Percentiles rank a stretch among this genome's conserved stretches.
Evolutionary conservation across 129 eudicot species (phyloP).

Genomic region (Deinandra increscens): DNA sequence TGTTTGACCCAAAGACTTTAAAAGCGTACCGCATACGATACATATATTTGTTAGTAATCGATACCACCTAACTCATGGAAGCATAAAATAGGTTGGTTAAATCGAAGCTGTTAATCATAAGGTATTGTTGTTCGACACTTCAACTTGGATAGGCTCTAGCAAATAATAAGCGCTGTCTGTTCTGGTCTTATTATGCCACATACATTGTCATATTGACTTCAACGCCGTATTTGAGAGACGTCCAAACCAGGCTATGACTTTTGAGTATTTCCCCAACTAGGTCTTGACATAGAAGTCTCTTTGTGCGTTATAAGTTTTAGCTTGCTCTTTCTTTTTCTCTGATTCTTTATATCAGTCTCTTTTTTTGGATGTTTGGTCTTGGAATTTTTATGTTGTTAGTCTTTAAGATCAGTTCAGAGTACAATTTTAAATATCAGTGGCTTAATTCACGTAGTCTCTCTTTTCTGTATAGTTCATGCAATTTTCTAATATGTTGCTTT

Average conservation of each 20-base stretch:
- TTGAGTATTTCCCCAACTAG: constrained; percentile 8
- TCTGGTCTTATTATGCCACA: neutral
- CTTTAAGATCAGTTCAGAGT: constrained; percentile 7
- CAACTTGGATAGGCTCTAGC: constrained; percentile 12
- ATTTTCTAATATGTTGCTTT: constrained; percentile 22
- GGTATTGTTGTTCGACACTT: constrained; percentile 1
- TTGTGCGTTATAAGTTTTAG: constrained; percentile 9
- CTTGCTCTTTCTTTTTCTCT: constrained; percentile 4
- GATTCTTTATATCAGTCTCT: constrained; percentile 7
- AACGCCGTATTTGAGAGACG: constrained; percentile 14
- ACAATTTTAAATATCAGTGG: constrained; percentile 8
- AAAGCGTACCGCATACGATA: neutral
- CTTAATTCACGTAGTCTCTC: neutral
- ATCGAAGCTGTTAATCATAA: constrained; percentile 11
- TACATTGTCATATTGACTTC: constrained; percentile 12
- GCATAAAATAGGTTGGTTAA: constrained; percentile 5
- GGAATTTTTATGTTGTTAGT: constrained; percentile 1
- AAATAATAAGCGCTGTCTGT: constrained; percentile 14
- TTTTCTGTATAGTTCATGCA: neutral
- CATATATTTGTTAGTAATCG: constrained; percentile 14
- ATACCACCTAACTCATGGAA: constrained; percentile 18
- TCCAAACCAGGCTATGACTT: neutral
- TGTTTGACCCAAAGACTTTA: constrained; percentile 2
- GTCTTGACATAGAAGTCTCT: constrained; percentile 16
- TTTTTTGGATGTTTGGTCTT: constrained; percentile 8